These are phyloP conservation scores for Boletus sp. DNA, from an alignment of 1,284 basidiomycete species.

Conservation along the genomic window DNA sequence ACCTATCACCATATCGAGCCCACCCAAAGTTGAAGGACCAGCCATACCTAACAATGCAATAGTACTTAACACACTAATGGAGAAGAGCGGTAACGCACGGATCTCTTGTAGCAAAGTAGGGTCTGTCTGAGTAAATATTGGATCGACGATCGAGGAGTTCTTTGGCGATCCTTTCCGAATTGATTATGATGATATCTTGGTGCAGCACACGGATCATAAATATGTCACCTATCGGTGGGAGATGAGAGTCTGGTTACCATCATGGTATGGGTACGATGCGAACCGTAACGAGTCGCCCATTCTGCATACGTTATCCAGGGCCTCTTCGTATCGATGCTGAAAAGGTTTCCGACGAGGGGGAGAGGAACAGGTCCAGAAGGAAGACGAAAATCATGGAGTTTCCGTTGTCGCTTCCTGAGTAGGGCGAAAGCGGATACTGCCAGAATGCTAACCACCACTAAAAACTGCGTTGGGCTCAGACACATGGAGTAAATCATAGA, in stretches of 20 bases:
- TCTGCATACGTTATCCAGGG: constrained; percentile 30
- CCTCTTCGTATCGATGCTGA: constrained; percentile 25
- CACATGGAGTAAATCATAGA: constrained; percentile 12
- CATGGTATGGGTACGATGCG: not conserved
- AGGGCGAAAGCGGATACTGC: constrained; percentile 9
- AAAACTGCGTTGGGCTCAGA: constrained; percentile 3
- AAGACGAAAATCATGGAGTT: constrained; percentile 9
- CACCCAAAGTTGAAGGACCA: constrained; percentile 31
- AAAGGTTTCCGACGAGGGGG: constrained; percentile 29
- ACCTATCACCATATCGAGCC: constrained; percentile 24
- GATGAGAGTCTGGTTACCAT: not conserved
- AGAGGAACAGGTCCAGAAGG: constrained; percentile 30
- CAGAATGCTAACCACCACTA: constrained; percentile 7
- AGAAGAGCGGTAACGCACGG: constrained; percentile 17
- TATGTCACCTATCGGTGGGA: constrained; percentile 23
- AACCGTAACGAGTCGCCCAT: constrained; percentile 29
- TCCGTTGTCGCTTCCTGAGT: constrained; percentile 13
- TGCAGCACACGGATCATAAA: constrained; percentile 28
- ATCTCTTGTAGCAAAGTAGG: constrained; percentile 28
- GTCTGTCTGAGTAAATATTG: constrained; percentile 33
- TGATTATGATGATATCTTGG: constrained; percentile 31
- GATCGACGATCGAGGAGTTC: constrained; percentile 34
- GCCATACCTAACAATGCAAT: constrained; percentile 27
- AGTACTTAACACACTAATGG: not conserved
- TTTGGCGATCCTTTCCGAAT: constrained; percentile 27